These are phyloP conservation scores for Linum usitatissimum DNA, from an alignment of 345 rosid species.

Conservation along the genomic window DNA sequence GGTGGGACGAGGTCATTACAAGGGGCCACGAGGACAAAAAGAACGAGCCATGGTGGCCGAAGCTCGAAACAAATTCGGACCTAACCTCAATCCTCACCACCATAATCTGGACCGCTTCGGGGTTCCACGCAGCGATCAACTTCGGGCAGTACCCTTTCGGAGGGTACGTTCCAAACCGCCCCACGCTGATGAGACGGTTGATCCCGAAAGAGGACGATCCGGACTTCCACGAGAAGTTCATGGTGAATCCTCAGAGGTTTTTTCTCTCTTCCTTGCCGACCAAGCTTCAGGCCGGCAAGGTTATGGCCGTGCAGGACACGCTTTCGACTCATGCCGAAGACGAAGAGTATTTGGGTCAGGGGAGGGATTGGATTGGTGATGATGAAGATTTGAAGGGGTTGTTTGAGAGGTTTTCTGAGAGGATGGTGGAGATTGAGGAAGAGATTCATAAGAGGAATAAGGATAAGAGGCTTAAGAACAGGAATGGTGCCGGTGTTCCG, in stretches of 20 bases:
- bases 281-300: conserved; percentile 86
- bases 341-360: conserved; percentile 60
- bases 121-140: conserved; percentile 90
- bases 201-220: conserved; percentile 51
- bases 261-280: conserved; percentile 68
- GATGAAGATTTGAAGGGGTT: conserved; percentile 28
- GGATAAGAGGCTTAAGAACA: conserved; percentile 44
- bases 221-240: conserved; percentile 44
- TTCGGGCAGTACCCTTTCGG: conserved; percentile 95
- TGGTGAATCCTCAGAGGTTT: conserved; percentile 51
- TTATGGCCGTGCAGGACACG: conserved; percentile 93
- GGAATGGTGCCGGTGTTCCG: conserved; percentile 87
- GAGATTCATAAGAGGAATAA: conserved; percentile 48
- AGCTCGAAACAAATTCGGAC: conserved; percentile 60
- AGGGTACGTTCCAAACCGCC: conserved; percentile 88
- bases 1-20: conserved; percentile 94
- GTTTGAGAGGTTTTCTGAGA: conserved; percentile 43
- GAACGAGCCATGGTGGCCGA: conserved; percentile 95
- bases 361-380: conserved; percentile 59
- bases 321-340: conserved; percentile 81
- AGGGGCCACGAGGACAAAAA: conserved; percentile 77
- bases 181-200: conserved; percentile 65
- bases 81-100: conserved; percentile 57
- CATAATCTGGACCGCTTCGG: conserved; percentile 83
- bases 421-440: conserved; percentile 57